phyloP scores from a whole-genome alignment of 23 red algal species.

The Chondrus crispus region DNA sequence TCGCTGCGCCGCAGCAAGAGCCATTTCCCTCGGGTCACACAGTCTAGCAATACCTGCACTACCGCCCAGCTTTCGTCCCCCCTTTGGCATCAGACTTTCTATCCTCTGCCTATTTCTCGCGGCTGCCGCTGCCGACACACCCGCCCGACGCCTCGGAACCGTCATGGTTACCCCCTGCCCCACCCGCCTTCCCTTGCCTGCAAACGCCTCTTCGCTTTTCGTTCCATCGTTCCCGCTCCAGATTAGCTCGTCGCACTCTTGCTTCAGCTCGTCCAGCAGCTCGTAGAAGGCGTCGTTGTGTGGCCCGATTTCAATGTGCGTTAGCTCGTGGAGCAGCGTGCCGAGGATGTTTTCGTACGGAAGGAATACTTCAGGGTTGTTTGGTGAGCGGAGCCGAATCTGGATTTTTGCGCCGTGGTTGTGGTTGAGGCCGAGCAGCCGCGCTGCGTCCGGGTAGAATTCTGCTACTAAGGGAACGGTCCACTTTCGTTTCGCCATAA shows the following conservation, averaged over 20 bases:
- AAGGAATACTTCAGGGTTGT: conserved; percentile 15
- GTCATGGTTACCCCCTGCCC: background rate
- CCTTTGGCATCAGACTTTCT: background rate
- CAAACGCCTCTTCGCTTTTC: background rate
- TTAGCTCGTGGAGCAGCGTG: conserved; percentile 86
- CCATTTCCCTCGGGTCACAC: conserved; percentile 48
- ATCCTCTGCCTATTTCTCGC: background rate
- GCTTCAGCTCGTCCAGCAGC: conserved; percentile 47
- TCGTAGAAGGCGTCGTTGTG: conserved; percentile 61
- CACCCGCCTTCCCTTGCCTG: background rate
- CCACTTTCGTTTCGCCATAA: conserved; percentile 58
- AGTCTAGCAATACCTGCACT: background rate
- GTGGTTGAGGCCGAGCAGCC: conserved; percentile 63
- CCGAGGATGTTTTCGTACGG: conserved; percentile 57
- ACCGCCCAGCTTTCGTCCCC: background rate
- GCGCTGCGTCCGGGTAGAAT: conserved; percentile 52
- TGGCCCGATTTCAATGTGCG: conserved; percentile 66
- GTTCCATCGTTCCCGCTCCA: background rate
- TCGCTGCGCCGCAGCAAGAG: conserved; percentile 28
- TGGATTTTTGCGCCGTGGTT: conserved; percentile 55
- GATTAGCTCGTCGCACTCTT: conserved; percentile 34
- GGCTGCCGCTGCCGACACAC: background rate
- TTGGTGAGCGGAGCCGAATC: conserved; percentile 43
- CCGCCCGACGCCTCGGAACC: background rate
- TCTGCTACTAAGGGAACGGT: conserved; percentile 50